Evolutionary conservation across 1,284 basidiomycete species (phyloP).

Genomic region (Ustilago xerochloae): DNA sequence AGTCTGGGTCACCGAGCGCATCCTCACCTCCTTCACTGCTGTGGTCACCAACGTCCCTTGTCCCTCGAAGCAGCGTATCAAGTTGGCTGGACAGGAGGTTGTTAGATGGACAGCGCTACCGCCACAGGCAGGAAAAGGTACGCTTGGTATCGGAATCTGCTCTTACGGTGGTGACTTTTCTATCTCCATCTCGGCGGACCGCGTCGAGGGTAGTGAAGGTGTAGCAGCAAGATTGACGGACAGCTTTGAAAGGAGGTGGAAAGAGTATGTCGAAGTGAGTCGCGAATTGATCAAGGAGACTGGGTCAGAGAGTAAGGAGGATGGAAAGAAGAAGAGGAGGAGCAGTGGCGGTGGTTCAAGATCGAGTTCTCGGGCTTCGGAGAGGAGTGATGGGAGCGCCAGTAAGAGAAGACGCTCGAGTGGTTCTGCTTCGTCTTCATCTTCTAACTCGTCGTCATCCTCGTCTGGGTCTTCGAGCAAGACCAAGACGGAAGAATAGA

Average conservation of each 20-base stretch:
- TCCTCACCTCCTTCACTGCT: constrained; percentile 49
- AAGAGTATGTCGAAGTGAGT: constrained; percentile 38
- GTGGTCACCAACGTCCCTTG: constrained; percentile 67
- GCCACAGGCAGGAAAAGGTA: constrained; percentile 62
- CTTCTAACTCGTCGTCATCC: neutral
- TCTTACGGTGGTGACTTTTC: constrained; percentile 56
- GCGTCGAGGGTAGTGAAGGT: constrained; percentile 49
- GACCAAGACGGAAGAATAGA: neutral
- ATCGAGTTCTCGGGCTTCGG: neutral
- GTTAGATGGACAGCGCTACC: constrained; percentile 56
- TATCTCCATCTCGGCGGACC: constrained; percentile 61
- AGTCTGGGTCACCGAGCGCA: constrained; percentile 21
- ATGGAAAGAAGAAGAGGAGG: too few species aligned
- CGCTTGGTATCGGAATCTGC: constrained; percentile 64
- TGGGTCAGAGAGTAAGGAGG: constrained; percentile 10
- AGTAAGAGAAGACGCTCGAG: constrained; percentile 3
- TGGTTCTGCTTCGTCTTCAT: constrained; percentile 7
- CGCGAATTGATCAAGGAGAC: constrained; percentile 22
- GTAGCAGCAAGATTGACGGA: constrained; percentile 51
- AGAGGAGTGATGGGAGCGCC: neutral
- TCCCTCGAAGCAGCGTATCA: constrained; percentile 48
- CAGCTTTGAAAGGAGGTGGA: constrained; percentile 50
- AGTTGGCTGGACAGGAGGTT: constrained; percentile 50
- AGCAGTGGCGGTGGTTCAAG: too few species aligned
- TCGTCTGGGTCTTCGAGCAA: neutral